phyloP scores from a whole-genome alignment of 768 basidiomycete species.

The Tylopilus cervinicoccineus region DNA sequence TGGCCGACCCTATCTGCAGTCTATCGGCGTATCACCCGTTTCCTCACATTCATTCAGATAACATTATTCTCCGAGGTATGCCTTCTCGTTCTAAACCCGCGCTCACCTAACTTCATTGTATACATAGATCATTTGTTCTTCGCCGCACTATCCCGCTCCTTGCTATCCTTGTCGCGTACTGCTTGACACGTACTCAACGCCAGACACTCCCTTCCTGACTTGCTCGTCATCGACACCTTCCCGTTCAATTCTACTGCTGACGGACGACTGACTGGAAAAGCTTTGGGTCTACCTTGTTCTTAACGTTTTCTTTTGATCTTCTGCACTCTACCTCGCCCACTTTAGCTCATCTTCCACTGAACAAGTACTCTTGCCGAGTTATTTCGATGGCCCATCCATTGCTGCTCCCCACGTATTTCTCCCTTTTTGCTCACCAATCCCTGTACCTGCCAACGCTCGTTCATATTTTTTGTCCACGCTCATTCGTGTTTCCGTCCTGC shows the following conservation, averaged over 20 bases:
- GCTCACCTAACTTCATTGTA: neutral
- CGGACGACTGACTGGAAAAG: neutral
- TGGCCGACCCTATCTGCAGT: neutral
- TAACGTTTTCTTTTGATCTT: neutral
- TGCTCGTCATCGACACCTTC: neutral
- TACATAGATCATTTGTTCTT: constrained; percentile 1
- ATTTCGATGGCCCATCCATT: neutral
- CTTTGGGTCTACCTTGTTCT: neutral
- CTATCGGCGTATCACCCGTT: neutral
- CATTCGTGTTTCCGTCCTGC: neutral
- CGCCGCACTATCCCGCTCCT: constrained; percentile 7
- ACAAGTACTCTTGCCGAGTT: neutral
- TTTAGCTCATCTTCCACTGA: neutral
- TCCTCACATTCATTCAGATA: constrained; percentile 10
- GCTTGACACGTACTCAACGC: neutral
- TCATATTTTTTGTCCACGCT: too few species aligned
- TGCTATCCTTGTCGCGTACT: neutral
- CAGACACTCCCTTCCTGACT: constrained; percentile 1
- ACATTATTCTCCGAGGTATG: constrained; percentile 16
- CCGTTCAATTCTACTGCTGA: neutral
- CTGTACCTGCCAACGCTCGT: neutral
- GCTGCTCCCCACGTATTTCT: constrained; percentile 6
- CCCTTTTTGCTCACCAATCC: neutral
- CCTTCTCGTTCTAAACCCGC: neutral
- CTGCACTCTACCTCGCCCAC: neutral